Evolutionary conservation across 2,329 filamentous ascomycete species (phyloP), one percentile per base, ranked within the genome.

Genomic region (Knufia fluminis): DNA sequence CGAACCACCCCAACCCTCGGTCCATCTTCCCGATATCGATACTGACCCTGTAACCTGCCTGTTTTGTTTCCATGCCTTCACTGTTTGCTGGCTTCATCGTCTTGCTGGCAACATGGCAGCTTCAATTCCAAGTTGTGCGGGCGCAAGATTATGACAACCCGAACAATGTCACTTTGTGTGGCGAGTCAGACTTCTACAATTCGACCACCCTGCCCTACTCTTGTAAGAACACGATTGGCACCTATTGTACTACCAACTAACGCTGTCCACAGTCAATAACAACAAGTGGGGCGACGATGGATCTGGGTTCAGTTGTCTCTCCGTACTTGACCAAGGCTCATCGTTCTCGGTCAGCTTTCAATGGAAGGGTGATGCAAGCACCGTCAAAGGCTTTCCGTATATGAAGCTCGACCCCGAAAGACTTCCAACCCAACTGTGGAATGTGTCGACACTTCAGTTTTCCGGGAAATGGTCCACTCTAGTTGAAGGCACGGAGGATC

Each of bases 221-320:
- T 16, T 54, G 53, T 54, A 23, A 41, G 53, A 40, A 9, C n/a
- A 2, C 17, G 3, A 17, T 20, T 17, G 16, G 22, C 4, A 40
- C 14, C 16, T 10, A 31, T 35, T 24, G n/a, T 26, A 2, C 10
- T 24, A 17, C 20, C 20, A 40, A 16, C 35, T 39, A 19, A 38
- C 35, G 16, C n/a, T 48, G 4, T 19, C 12, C 3, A 35, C 19
- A 52, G 49, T 52, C 31, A 54, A 54, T 39, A 54, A 54, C 36
- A 54, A 54, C 40, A 50, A 48, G 26, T 54, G 52, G 52, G 52
- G 52, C 8, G 49, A 51, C 26, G 47, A 52, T 42, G 49, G 49
- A 20, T 33, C 43, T 2, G 46, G 46, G 16, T 48, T 38, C 23
- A 46, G 44, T n/a, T 54, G 52, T 39, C 35, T 52, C n/a, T 28